phyloP scores from a whole-genome alignment of 2,329 filamentous ascomycete species.

The Fusarium sp. region DNA sequence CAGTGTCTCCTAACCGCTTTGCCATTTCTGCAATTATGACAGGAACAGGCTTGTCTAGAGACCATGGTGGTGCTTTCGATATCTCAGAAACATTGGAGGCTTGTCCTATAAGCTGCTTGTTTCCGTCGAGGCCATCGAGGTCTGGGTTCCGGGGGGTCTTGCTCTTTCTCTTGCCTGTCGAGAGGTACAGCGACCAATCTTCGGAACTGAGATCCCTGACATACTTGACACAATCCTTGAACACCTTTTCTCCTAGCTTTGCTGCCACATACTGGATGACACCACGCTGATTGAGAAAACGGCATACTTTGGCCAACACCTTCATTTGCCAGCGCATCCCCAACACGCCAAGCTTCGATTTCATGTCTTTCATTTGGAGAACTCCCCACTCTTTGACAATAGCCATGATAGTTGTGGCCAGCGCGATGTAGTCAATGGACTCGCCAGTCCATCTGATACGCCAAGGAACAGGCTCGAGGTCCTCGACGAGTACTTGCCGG shows the following conservation, averaged over 20 bases:
- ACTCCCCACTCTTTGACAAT: slow-evolving; percentile 68
- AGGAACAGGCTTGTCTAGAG: slow-evolving; percentile 50
- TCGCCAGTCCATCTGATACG: slow-evolving; percentile 66
- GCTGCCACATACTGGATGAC: slow-evolving; percentile 68
- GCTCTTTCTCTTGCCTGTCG: slow-evolving; percentile 57
- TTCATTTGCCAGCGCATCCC: slow-evolving; percentile 70
- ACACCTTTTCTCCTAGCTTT: slow-evolving; percentile 63
- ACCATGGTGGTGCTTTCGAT: slow-evolving; percentile 48
- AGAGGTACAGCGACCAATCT: slow-evolving; percentile 67
- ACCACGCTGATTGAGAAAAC: slow-evolving; percentile 67
- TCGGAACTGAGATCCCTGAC: slow-evolving; percentile 65
- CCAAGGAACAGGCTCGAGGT: slow-evolving; percentile 67
- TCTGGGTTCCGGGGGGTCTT: slow-evolving; percentile 45
- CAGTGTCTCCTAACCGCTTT: slow-evolving; percentile 43
- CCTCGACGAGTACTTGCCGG: slow-evolving; percentile 53
- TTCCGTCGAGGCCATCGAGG: slow-evolving; percentile 42
- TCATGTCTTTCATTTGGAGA: slow-evolving; percentile 67
- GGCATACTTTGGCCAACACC: slow-evolving; percentile 66
- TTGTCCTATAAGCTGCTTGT: slow-evolving; percentile 33
- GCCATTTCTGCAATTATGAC: slow-evolving; percentile 48
- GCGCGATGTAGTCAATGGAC: slow-evolving; percentile 67
- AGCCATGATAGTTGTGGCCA: slow-evolving; percentile 68
- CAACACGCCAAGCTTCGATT: slow-evolving; percentile 66
- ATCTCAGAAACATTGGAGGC: slow-evolving; percentile 42
- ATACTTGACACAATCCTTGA: slow-evolving; percentile 71